Percentiles rank a stretch among this genome's conserved stretches.
phyloP scores from a whole-genome alignment of 805 yeast genomes.

The Candida khao-thaluensis region DNA sequence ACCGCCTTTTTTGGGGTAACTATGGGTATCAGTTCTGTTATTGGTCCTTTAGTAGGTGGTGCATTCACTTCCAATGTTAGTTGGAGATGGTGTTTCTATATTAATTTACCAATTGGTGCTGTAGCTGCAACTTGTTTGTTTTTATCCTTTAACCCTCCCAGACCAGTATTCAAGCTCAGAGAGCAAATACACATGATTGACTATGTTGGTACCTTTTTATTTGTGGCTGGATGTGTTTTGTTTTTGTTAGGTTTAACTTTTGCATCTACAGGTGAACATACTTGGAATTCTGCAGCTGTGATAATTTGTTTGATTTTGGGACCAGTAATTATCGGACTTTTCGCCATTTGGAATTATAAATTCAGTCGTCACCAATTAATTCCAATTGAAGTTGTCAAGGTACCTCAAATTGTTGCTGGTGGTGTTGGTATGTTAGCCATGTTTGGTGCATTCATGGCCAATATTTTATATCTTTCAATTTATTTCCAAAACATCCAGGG shows the following conservation, averaged over 20 bases:
- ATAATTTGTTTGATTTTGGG: constrained; percentile 50
- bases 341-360: constrained; percentile 41
- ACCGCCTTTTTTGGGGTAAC: constrained; percentile 38
- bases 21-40: constrained; percentile 48
- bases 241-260: constrained; percentile 49
- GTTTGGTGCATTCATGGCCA: constrained; percentile 39
- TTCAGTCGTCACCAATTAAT: constrained; percentile 46
- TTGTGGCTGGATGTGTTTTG: constrained; percentile 43
- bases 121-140: constrained; percentile 37
- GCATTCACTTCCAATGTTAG: constrained; percentile 52
- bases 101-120: constrained; percentile 67
- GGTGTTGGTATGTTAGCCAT: constrained; percentile 31
- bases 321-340: constrained; percentile 28
- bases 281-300: constrained; percentile 56
- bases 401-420: constrained; percentile 38
- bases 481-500: constrained; percentile 51
- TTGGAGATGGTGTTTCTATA: constrained; percentile 79
- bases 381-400: constrained; percentile 41
- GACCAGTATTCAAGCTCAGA: constrained; percentile 33
- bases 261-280: constrained; percentile 44
- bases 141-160: constrained; percentile 47
- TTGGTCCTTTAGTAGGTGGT: constrained; percentile 68
- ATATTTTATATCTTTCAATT: constrained; percentile 23
- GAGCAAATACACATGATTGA: constrained; percentile 45
- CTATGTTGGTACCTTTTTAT: constrained; percentile 42